Evolutionary conservation across 768 basidiomycete species (phyloP).

Genomic region (Hydnum rufescens): DNA sequence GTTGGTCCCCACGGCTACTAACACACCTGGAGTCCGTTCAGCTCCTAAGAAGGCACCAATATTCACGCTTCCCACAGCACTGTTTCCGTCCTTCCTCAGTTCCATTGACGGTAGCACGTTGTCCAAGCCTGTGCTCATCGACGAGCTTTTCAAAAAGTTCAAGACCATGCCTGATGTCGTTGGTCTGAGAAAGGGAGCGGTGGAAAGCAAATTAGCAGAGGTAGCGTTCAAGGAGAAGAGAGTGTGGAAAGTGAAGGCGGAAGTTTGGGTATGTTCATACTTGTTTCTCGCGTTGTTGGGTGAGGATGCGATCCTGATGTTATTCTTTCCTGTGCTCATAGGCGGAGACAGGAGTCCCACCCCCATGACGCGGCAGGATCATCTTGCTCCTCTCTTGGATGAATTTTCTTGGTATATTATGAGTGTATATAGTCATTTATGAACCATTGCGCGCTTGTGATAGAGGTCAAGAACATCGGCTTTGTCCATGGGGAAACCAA

Average conservation of each 20-base stretch:
- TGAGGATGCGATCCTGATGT: too few relatives aligned
- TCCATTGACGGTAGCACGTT: constrained; percentile 46
- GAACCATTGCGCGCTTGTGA: too few relatives aligned
- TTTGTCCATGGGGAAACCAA: too few relatives aligned
- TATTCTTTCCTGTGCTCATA: too few relatives aligned
- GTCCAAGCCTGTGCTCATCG: constrained; percentile 34
- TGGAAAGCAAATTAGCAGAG: constrained; percentile 64
- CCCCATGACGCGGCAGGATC: background rate
- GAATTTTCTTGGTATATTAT: too few relatives aligned
- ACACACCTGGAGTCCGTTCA: too few relatives aligned
- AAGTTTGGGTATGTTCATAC: constrained; percentile 10
- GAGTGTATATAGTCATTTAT: too few relatives aligned
- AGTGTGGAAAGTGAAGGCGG: constrained; percentile 46
- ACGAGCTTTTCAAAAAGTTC: constrained; percentile 51
- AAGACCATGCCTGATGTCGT: constrained; percentile 21
- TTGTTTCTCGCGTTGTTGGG: too few relatives aligned
- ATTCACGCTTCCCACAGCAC: constrained; percentile 18
- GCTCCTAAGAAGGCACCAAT: constrained; percentile 4
- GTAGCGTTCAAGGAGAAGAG: constrained; percentile 43
- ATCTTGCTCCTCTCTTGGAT: too few relatives aligned
- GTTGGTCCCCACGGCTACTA: constrained; percentile 15
- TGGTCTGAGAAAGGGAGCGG: constrained; percentile 65
- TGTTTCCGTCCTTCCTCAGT: constrained; percentile 49
- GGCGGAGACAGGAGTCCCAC: constrained; percentile 32
- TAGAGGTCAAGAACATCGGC: too few relatives aligned